A percentile compares a stretch with the other conserved stretches of the same genome.
Conservation (phyloP, 352 stramenopile genomes). For the Blastocystis sp. region DNA sequence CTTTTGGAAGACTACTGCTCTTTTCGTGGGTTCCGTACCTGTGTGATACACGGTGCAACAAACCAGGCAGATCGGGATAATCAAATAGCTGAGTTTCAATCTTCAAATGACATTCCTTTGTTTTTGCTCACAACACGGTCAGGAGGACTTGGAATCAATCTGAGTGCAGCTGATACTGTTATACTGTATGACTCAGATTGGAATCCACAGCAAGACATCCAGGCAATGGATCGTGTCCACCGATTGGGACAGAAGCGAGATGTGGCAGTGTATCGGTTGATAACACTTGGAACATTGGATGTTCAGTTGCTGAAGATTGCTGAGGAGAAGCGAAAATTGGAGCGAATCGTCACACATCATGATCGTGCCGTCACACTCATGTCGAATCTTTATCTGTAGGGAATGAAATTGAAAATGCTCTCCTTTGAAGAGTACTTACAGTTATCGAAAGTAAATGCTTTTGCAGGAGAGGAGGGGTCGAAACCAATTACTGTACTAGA, state of each 20-base stretch:
- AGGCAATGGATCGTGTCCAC: conserved; percentile 81
- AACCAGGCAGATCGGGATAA: conserved; percentile 89
- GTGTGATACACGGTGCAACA: conserved; percentile 88
- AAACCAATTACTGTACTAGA: not conserved
- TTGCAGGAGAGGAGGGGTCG: not conserved
- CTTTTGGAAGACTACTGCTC: conserved; percentile 80
- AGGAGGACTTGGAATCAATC: conserved; percentile 91
- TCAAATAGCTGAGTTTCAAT: conserved; percentile 96
- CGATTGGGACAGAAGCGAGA: conserved; percentile 72
- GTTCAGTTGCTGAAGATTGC: conserved; percentile 52
- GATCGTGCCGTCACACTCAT: not conserved
- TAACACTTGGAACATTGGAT: conserved; percentile 38
- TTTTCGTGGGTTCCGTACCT: conserved; percentile 75
- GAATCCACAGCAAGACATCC: conserved; percentile 91
- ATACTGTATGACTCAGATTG: conserved; percentile 99
- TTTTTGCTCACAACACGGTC: conserved; percentile 93
- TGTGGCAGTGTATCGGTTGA: conserved; percentile 57
- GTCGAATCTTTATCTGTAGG: not conserved
- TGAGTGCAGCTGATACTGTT: conserved; percentile 93
- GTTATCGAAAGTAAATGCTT: not conserved
- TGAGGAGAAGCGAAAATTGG: conserved; percentile 38
- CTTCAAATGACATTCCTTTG: conserved; percentile 74
- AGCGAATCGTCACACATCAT: conserved; percentile 58
- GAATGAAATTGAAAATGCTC: not conserved
- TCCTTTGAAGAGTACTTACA: conserved; percentile 40